Evolutionary conservation across 176 grass and related monocot species (phyloP).

Genomic region (Hyparrhenia diplandra): DNA sequence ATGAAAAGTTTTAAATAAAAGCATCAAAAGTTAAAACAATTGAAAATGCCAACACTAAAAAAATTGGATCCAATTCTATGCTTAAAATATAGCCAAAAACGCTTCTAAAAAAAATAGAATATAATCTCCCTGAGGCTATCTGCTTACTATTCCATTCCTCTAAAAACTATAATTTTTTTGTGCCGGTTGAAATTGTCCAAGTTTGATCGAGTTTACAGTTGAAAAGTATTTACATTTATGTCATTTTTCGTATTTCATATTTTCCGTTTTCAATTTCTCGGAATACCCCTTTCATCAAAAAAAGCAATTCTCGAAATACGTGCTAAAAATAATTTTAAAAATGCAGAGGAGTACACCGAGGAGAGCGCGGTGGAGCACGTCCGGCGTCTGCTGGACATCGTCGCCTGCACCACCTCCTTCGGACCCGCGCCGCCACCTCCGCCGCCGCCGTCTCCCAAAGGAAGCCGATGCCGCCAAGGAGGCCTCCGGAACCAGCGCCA

Average conservation of each 20-base stretch:
- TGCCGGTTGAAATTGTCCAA: too few relatives aligned
- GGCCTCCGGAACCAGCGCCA: conserved; percentile 21
- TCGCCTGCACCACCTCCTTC: conserved; percentile 69
- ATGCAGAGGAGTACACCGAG: conserved; percentile 78
- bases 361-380: conserved; percentile 69
- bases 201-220: too few relatives aligned
- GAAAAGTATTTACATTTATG: too few relatives aligned
- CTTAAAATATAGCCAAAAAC: background rate
- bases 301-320: background rate
- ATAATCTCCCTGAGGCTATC: background rate
- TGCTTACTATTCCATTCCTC: too few relatives aligned
- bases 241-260: too few relatives aligned
- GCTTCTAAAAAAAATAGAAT: background rate
- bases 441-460: conserved; percentile 31
- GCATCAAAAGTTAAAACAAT: background rate
- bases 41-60: background rate
- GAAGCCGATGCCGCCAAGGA: conserved; percentile 42
- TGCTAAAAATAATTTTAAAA: background rate
- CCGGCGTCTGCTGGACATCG: conserved; percentile 72
- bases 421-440: conserved; percentile 54
- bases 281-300: background rate
- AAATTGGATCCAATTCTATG: background rate
- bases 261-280: background rate
- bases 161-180: too few relatives aligned
- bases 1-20: background rate